Evolutionary conservation across 306 rosid species (phyloP).

Genomic region (Citrullus mucosospermus): DNA sequence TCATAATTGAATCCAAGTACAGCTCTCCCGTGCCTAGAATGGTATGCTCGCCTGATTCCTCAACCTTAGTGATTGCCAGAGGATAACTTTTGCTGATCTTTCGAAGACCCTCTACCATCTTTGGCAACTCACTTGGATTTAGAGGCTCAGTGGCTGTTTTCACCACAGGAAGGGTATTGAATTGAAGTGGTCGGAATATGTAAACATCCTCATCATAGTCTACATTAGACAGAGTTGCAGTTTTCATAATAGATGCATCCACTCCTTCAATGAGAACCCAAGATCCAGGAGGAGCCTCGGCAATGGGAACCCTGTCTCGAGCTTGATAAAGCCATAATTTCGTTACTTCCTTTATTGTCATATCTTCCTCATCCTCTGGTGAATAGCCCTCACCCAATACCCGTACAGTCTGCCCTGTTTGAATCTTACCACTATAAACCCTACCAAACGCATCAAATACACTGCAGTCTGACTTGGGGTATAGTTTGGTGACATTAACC

Average conservation of each 20-base stretch:
- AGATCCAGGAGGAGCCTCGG: conserved; percentile 93
- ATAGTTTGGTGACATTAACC: conserved; percentile 86
- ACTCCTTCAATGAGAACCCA: conserved; percentile 99
- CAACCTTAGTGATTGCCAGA: conserved; percentile 90
- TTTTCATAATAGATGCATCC: conserved; percentile 98
- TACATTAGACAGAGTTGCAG: conserved; percentile 79
- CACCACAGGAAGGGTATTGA: conserved; percentile 92
- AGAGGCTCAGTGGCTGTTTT: conserved; percentile 97
- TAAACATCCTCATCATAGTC: conserved; percentile 77
- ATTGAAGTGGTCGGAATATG: conserved; percentile 88
- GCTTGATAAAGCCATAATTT: conserved; percentile 96
- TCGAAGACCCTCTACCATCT: conserved; percentile 98
- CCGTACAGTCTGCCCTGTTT: conserved; percentile 86
- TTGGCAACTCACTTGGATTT: conserved; percentile 95
- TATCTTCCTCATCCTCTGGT: conserved; percentile 96
- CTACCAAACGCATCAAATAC: conserved; percentile 98
- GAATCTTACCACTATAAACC: conserved; percentile 87
- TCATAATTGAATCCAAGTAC: conserved; percentile 97
- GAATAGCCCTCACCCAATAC: conserved; percentile 98
- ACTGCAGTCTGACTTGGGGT: conserved; percentile 96
- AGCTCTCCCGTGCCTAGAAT: conserved; percentile 93
- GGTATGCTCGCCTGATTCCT: conserved; percentile 98
- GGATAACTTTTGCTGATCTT: conserved; percentile 99
- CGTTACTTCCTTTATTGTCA: conserved; percentile 92
- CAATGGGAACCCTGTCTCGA: conserved; percentile 83